These are phyloP conservation scores for Fibroporia radiculosa DNA, from an alignment of 768 basidiomycete species.

Conservation along the genomic window DNA sequence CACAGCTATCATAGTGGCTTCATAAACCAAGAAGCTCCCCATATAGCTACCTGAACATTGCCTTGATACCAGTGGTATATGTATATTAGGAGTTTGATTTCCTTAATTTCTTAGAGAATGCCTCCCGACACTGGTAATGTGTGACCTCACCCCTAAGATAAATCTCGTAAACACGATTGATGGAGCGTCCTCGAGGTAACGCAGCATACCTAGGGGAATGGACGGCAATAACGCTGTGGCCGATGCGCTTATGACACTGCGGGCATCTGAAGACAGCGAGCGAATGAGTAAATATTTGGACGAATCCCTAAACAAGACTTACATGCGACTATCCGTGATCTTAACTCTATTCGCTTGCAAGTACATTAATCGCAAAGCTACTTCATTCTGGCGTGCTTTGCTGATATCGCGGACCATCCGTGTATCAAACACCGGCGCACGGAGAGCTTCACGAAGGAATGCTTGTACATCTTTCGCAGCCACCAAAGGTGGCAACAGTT, in stretches of 20 bases:
- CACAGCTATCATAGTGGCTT: too few relatives aligned
- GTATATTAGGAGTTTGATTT: constrained; percentile 21
- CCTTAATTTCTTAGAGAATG: constrained; percentile 53
- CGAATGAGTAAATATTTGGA: background rate
- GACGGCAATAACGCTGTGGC: constrained; percentile 89
- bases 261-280: constrained; percentile 58
- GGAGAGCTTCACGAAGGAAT: constrained; percentile 68
- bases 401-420: constrained; percentile 61
- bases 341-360: constrained; percentile 80
- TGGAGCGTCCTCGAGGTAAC: background rate
- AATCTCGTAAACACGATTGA: background rate
- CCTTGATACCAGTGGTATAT: too few relatives aligned
- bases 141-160: constrained; percentile 82
- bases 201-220: constrained; percentile 72
- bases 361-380: constrained; percentile 63
- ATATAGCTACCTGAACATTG: too few relatives aligned
- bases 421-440: constrained; percentile 62
- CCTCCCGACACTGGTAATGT: constrained; percentile 91
- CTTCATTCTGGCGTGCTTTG: constrained; percentile 71
- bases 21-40: too few relatives aligned
- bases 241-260: constrained; percentile 90
- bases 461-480: constrained; percentile 70
- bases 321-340: constrained; percentile 92
- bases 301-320: constrained; percentile 24
- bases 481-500: constrained; percentile 86